Conservation (phyloP, 1,284 basidiomycete genomes). For the Melampsora abietis-canadensis region DNA sequence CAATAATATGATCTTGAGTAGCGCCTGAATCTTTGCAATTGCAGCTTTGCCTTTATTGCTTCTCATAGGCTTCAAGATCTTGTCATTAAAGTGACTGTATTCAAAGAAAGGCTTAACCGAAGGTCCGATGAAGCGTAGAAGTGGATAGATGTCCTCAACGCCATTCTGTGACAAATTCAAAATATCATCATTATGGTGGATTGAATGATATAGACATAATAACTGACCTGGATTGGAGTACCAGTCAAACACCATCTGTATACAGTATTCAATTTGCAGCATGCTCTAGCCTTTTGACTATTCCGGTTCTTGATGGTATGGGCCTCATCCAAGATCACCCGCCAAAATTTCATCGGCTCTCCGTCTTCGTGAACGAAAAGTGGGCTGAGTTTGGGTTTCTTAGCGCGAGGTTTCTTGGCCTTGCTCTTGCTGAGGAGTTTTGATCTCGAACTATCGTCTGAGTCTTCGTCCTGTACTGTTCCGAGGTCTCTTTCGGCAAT, state of each 20-base stretch:
- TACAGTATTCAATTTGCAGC: conserved; percentile 71
- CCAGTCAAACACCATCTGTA: conserved; percentile 84
- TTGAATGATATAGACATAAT: not conserved
- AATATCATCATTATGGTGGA: not conserved
- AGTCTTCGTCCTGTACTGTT: conserved; percentile 85
- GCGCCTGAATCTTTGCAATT: conserved; percentile 69
- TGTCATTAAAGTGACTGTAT: conserved; percentile 58
- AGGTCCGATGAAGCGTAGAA: conserved; percentile 77
- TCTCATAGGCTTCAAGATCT: conserved; percentile 77
- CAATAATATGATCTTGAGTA: conserved; percentile 84
- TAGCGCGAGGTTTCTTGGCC: conserved; percentile 5
- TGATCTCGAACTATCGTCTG: conserved; percentile 70
- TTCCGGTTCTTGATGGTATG: conserved; percentile 90
- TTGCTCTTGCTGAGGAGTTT: conserved; percentile 62
- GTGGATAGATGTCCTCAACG: conserved; percentile 80
- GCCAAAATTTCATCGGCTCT: conserved; percentile 27
- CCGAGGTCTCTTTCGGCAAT: not conserved
- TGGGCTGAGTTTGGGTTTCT: conserved; percentile 16
- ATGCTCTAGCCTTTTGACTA: conserved; percentile 60
- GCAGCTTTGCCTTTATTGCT: conserved; percentile 66
- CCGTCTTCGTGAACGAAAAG: conserved; percentile 24
- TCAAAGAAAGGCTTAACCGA: conserved; percentile 73
- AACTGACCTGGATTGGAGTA: conserved; percentile 70
- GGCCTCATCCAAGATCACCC: conserved; percentile 67
- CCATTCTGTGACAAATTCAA: conserved; percentile 64